Conservation (phyloP, 306 rosid species). For the Vigna radiata region DNA sequence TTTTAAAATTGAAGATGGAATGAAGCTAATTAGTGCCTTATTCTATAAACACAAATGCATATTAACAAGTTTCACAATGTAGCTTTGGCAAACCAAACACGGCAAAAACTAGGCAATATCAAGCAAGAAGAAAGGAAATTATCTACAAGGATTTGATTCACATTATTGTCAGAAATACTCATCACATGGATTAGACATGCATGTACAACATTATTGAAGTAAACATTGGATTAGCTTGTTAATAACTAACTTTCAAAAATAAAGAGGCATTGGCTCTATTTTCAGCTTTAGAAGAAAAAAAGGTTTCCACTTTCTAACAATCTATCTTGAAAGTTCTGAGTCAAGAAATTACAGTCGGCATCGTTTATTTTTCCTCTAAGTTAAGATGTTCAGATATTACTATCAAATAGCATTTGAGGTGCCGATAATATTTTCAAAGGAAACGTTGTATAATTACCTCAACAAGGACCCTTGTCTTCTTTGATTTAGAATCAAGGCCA, state of each 20-base stretch:
- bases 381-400: background rate
- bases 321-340: slow-evolving; percentile 11
- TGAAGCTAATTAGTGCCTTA: slow-evolving; percentile 3
- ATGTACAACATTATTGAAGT: background rate
- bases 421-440: slow-evolving; percentile 8
- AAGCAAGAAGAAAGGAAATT: slow-evolving; percentile 1
- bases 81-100: too few species aligned
- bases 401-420: slow-evolving; percentile 16
- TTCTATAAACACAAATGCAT: slow-evolving; percentile 20
- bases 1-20: slow-evolving; percentile 3
- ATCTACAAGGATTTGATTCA: slow-evolving; percentile 1
- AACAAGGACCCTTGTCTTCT: slow-evolving; percentile 74
- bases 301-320: background rate
- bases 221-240: slow-evolving; percentile 7
- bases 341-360: slow-evolving; percentile 26
- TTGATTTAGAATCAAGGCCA: slow-evolving; percentile 59
- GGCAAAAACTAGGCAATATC: slow-evolving; percentile 13
- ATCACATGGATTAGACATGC: background rate
- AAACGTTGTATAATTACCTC: slow-evolving; percentile 68
- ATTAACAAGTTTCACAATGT: background rate
- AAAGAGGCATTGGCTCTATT: background rate
- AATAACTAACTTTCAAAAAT: slow-evolving; percentile 7
- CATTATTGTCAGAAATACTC: background rate
- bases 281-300: background rate
- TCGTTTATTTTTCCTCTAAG: slow-evolving; percentile 6